A percentile compares a stretch with the other conserved stretches of the same genome.
phyloP scores from a whole-genome alignment of 2,329 filamentous ascomycete species.

The Trichocomaceae sp. region DNA sequence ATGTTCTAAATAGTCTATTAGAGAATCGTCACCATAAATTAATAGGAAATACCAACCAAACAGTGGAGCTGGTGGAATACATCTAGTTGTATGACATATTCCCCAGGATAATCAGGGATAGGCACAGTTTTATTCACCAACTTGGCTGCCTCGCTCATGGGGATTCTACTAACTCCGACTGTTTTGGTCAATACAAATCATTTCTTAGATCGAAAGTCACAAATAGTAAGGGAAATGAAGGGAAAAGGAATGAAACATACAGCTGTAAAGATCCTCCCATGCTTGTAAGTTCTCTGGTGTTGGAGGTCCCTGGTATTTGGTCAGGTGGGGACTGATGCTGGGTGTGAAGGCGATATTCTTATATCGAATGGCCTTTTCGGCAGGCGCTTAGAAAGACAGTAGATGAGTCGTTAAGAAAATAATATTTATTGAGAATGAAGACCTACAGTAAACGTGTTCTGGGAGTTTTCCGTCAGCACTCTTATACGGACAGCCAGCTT shows the following conservation, averaged over 20 bases:
- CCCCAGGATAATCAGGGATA: slow-evolving; percentile 7
- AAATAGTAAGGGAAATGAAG: neutral
- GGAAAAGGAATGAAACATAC: neutral
- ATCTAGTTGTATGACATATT: slow-evolving; percentile 14
- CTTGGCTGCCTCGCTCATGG: slow-evolving; percentile 19
- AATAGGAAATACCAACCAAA: neutral
- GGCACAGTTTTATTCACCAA: slow-evolving; percentile 15
- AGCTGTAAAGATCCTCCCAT: slow-evolving; percentile 4
- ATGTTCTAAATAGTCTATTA: neutral
- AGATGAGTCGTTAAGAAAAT: neutral
- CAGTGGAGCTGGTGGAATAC: slow-evolving; percentile 10
- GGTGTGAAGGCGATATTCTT: slow-evolving; percentile 2
- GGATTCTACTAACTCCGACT: slow-evolving; percentile 3
- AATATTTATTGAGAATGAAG: neutral
- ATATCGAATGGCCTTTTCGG: neutral
- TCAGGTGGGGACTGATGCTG: neutral
- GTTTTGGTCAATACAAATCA: neutral
- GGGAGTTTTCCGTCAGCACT: neutral
- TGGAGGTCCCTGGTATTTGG: slow-evolving; percentile 2
- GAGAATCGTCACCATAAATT: neutral
- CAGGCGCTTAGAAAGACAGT: neutral
- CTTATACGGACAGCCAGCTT: neutral
- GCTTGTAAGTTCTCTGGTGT: slow-evolving; percentile 1
- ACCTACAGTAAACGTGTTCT: slow-evolving; percentile 2
- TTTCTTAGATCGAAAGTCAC: too few species aligned